A percentile compares a stretch with the other conserved stretches of the same genome.
Conservation (phyloP, 1,284 basidiomycete species). For the Ustilago bromivora region DNA sequence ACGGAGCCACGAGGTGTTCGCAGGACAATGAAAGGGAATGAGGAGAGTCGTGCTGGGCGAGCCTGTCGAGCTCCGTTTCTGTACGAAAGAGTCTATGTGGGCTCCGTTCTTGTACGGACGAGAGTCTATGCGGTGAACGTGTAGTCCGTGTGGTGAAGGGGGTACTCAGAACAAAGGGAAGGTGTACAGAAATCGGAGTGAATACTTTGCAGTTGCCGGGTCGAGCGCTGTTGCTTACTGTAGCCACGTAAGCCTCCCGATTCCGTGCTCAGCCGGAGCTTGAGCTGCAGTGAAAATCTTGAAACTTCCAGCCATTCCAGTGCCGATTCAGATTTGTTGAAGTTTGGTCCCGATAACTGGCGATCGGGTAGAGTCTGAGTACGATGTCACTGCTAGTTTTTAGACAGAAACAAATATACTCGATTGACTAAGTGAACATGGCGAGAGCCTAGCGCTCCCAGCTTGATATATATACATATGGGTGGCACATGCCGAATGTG, state of each 20-base stretch:
- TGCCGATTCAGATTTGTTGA: background rate
- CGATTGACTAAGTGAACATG: too few relatives aligned
- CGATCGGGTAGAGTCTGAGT: too few relatives aligned
- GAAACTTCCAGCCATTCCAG: background rate
- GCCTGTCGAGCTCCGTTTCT: background rate
- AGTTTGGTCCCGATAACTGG: too few relatives aligned
- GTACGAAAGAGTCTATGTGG: slow-evolving; percentile 4
- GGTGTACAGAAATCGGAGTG: background rate
- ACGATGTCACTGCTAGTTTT: too few relatives aligned
- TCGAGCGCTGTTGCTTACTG: background rate
- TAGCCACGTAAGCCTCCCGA: slow-evolving; percentile 6
- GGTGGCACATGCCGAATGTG: too few relatives aligned
- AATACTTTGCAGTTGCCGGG: background rate
- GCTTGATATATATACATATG: too few relatives aligned
- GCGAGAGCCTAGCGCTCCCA: too few relatives aligned
- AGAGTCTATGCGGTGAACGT: background rate
- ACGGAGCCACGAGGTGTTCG: background rate
- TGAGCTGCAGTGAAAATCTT: background rate
- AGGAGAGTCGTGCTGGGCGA: slow-evolving; percentile 9
- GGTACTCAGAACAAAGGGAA: slow-evolving; percentile 12
- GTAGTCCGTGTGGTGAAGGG: background rate
- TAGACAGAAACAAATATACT: too few relatives aligned
- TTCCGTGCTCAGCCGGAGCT: background rate
- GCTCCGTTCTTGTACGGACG: background rate
- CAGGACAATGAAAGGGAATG: background rate